phyloP scores from a whole-genome alignment of 495 filamentous ascomycete genomes.

The Neurospora sp. region DNA sequence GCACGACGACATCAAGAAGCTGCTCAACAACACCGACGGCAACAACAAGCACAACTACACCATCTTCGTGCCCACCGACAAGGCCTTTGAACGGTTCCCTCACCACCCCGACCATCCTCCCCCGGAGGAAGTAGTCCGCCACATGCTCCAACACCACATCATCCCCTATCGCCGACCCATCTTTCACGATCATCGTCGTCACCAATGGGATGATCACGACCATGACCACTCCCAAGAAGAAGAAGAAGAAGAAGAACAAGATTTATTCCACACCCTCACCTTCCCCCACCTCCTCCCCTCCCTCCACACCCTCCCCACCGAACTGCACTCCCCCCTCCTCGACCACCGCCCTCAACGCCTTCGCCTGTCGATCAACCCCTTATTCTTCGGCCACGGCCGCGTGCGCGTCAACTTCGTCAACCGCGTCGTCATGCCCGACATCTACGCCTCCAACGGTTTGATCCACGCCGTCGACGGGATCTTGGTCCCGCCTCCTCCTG shows the following conservation, averaged over 20 bases:
- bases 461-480: slow-evolving; percentile 66
- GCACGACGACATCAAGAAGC: slow-evolving; percentile 55
- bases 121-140: not conserved
- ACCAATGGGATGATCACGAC: not conserved
- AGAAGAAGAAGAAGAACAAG: slow-evolving; percentile 45
- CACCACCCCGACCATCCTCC: slow-evolving; percentile 32
- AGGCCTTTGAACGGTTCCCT: slow-evolving; percentile 60
- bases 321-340: slow-evolving; percentile 44
- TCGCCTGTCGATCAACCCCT: slow-evolving; percentile 30
- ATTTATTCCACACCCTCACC: slow-evolving; percentile 62
- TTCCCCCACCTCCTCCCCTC: slow-evolving; percentile 47
- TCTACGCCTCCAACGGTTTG: slow-evolving; percentile 61
- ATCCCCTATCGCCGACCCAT: not conserved
- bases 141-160: not conserved
- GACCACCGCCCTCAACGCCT: slow-evolving; percentile 56
- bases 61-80: slow-evolving; percentile 68
- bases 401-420: slow-evolving; percentile 65
- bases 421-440: slow-evolving; percentile 52
- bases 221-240: slow-evolving; percentile 42
- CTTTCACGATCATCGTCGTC: not conserved
- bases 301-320: slow-evolving; percentile 62
- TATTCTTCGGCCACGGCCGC: slow-evolving; percentile 20
- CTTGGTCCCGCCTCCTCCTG: slow-evolving; percentile 61
- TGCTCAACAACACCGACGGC: slow-evolving; percentile 52
- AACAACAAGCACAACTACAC: slow-evolving; percentile 52